Base-by-base conservation (phyloP, 2,329 filamentous ascomycete genomes). In the Botrytis cinerea region DNA sequence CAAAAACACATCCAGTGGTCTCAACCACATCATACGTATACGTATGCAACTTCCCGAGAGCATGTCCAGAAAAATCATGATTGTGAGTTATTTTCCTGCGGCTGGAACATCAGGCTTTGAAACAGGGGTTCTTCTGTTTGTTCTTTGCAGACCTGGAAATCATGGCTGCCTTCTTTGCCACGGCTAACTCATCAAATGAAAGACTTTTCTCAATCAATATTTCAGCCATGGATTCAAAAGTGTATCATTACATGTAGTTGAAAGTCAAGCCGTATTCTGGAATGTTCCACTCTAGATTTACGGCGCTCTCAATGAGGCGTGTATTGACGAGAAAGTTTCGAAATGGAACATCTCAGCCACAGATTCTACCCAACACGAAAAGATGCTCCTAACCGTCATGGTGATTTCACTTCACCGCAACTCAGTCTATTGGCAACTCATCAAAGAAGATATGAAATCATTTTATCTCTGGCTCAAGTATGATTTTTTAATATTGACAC, bases 221-320 rank as follows among this genome's bases (percentile, higher is more conserved):
- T n/a, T 54, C 48, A n/a, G 48, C 48, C 25, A 51, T 51, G 5
- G 0, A n/a, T 51, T n/a, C 48, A 51, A n/a, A n/a, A 51, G 16
- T 1, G 0, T 7, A 51, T 51, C 5, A 59, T 6, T 2, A 32
- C 1, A 1, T 18, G 16, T 10, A 59, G 8, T 2, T 20, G 1
- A 28, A 18, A 59, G 28, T 59, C 7, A 59, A 59, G n/a, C 3
- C 0, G 16, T 4, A 59, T 51, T 51, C 25, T 51, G 48, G 54
- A 32, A 59, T 20, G 9, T 59, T 59, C 54, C 16, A 59, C 9
- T 20, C 18, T 32, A 59, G 8, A 7, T n/a, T 59, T 14, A 59
- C 4, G 14, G 32, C 28, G 18, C n/a, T 32, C 4, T 59, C 28
- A 35, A 32, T 59, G 2, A 5, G 1, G 32, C 32, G 6, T 59